phyloP scores from a whole-genome alignment of 306 rosid genomes.

The Senna siamea region DNA sequence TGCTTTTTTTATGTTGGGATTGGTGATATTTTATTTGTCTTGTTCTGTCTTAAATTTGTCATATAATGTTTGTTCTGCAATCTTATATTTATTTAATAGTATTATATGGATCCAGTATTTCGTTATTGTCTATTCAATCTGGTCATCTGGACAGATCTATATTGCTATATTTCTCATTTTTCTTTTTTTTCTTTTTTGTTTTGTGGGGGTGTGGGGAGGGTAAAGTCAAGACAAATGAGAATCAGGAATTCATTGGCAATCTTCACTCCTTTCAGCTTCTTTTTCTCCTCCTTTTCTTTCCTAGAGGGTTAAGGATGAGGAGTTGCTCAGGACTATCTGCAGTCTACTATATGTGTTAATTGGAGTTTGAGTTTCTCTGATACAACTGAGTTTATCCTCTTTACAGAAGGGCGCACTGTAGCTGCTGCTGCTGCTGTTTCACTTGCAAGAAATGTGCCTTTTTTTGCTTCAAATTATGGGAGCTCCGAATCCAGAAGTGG shows the following conservation, averaged over 20 bases:
- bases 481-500: conserved; percentile 58
- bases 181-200: too few relatives aligned
- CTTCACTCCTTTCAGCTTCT: background rate
- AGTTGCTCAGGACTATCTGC: conserved; percentile 4
- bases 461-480: conserved; percentile 51
- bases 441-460: conserved; percentile 47
- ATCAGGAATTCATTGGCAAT: background rate
- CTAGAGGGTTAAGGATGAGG: background rate
- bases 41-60: background rate
- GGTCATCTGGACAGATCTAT: too few relatives aligned
- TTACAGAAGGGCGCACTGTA: conserved; percentile 70
- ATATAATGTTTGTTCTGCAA: background rate
- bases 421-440: conserved; percentile 72
- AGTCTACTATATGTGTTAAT: conserved; percentile 1
- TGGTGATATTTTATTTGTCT: background rate
- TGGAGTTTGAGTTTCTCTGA: conserved; percentile 19
- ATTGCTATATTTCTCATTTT: too few relatives aligned
- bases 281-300: background rate
- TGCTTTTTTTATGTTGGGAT: background rate
- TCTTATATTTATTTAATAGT: background rate
- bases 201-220: too few relatives aligned
- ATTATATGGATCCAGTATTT: background rate
- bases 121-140: background rate
- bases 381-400: conserved; percentile 8
- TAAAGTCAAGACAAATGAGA: too few relatives aligned